A percentile compares a stretch with the other conserved stretches of the same genome.
Evolutionary conservation across 805 yeast species (phyloP).

Genomic region (Nakazawaea pomicola): DNA sequence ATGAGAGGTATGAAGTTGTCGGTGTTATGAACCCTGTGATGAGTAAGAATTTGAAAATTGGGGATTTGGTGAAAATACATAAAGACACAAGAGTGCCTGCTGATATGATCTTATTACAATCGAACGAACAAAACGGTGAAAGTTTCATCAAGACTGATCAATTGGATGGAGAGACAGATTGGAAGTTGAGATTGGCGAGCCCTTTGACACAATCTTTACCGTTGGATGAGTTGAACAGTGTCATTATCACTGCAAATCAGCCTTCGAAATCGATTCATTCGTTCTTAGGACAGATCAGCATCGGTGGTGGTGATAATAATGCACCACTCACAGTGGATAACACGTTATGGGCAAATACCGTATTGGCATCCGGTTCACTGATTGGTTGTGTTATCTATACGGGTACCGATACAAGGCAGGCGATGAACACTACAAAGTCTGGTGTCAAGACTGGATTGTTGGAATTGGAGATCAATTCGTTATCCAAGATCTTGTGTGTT

Average conservation of each 20-base stretch:
- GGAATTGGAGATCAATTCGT: slow-evolving; percentile 83
- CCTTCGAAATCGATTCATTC: slow-evolving; percentile 83
- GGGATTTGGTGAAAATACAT: slow-evolving; percentile 74
- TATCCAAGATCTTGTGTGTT: slow-evolving; percentile 84
- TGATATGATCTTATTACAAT: slow-evolving; percentile 78
- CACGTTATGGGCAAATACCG: slow-evolving; percentile 97
- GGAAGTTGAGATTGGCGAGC: slow-evolving; percentile 87
- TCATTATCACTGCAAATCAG: slow-evolving; percentile 62
- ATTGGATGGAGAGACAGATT: slow-evolving; percentile 97
- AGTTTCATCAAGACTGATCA: slow-evolving; percentile 95
- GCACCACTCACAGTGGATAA: slow-evolving; percentile 76
- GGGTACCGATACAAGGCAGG: slow-evolving; percentile 90
- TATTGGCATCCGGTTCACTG: slow-evolving; percentile 89
- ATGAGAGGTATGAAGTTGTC: slow-evolving; percentile 73
- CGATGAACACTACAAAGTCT: slow-evolving; percentile 84
- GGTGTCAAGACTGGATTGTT: slow-evolving; percentile 87
- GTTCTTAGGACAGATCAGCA: slow-evolving; percentile 70
- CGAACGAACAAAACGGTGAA: slow-evolving; percentile 80
- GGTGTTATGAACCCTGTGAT: slow-evolving; percentile 38
- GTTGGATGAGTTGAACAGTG: slow-evolving; percentile 45
- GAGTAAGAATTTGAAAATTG: slow-evolving; percentile 69
- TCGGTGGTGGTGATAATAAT: slow-evolving; percentile 52
- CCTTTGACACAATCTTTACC: slow-evolving; percentile 61
- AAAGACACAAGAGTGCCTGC: slow-evolving; percentile 92
- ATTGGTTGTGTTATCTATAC: slow-evolving; percentile 87